Conservation (phyloP, 2,329 filamentous ascomycete genomes). For the Microcyclosporella mali region DNA sequence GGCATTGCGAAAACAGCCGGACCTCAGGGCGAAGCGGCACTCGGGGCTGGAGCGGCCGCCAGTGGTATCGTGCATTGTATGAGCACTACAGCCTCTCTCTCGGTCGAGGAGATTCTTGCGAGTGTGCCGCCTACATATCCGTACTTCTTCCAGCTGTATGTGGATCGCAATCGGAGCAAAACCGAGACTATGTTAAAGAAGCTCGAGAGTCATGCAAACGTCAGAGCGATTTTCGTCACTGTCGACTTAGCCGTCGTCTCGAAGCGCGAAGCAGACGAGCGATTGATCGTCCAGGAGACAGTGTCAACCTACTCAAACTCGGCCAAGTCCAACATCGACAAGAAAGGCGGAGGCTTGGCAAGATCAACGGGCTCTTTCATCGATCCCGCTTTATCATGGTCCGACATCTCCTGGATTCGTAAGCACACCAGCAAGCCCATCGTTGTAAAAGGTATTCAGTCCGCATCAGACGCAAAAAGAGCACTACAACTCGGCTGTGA, state of each 20-base stretch:
- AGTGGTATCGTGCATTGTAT: conserved; percentile 31
- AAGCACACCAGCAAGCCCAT: conserved; percentile 48
- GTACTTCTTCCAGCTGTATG: conserved; percentile 57
- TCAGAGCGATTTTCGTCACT: conserved; percentile 54
- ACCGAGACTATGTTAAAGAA: conserved; percentile 46
- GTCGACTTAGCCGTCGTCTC: conserved; percentile 53
- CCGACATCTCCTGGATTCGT: conserved; percentile 42
- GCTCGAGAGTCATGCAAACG: conserved; percentile 41
- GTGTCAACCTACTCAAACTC: conserved; percentile 61
- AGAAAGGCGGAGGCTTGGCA: conserved; percentile 50
- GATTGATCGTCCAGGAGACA: conserved; percentile 42
- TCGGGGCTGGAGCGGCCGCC: conserved; percentile 27
- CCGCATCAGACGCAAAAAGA: conserved; percentile 37
- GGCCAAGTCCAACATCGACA: conserved; percentile 44
- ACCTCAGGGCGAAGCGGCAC: conserved; percentile 27
- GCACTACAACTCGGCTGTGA: conserved; percentile 39
- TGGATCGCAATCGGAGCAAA: conserved; percentile 50
- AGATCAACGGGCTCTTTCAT: conserved; percentile 52
- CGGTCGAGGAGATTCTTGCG: conserved; percentile 29
- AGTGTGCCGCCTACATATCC: conserved; percentile 25
- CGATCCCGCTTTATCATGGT: conserved; percentile 49
- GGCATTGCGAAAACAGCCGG: conserved; percentile 9
- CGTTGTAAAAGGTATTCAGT: conserved; percentile 41
- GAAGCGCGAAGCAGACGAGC: conserved; percentile 48
- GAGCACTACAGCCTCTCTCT: conserved; percentile 27